Evolutionary conservation across 371 early-diverging fungal species (phyloP).

Genomic region (Mucor irregularis): DNA sequence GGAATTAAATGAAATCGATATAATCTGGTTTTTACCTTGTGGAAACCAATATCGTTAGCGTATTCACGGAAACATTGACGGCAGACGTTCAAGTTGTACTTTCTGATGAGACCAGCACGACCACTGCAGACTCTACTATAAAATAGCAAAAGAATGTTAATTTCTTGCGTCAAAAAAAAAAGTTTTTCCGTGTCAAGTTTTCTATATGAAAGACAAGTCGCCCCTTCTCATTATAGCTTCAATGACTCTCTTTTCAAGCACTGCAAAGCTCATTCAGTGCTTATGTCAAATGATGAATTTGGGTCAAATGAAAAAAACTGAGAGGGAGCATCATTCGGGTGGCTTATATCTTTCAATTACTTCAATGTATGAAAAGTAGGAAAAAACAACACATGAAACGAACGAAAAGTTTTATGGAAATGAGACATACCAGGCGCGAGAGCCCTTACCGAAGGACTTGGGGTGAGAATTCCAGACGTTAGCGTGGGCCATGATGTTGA

Average conservation of each 20-base stretch:
- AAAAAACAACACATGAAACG: too few relatives aligned
- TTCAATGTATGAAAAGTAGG: too few relatives aligned
- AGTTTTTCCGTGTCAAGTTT: not conserved
- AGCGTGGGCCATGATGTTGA: slow-evolving; percentile 86
- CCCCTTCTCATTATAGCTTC: too few relatives aligned
- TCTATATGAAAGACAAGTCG: too few relatives aligned
- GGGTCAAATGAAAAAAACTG: too few relatives aligned
- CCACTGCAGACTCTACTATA: slow-evolving; percentile 96
- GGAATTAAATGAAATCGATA: too few relatives aligned
- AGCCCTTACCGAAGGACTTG: slow-evolving; percentile 97
- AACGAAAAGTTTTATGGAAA: too few relatives aligned
- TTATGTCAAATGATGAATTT: too few relatives aligned
- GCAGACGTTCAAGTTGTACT: slow-evolving; percentile 99
- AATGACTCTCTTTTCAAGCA: too few relatives aligned
- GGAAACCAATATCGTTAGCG: slow-evolving; percentile 93
- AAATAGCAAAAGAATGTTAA: not conserved
- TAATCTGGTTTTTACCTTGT: slow-evolving; percentile 21
- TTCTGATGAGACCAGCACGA: slow-evolving; percentile 99
- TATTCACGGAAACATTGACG: slow-evolving; percentile 99
- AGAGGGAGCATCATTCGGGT: too few relatives aligned
- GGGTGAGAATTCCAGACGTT: slow-evolving; percentile 97
- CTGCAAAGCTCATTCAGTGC: too few relatives aligned
- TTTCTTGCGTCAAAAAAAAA: not conserved
- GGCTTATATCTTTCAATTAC: too few relatives aligned
- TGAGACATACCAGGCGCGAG: slow-evolving; percentile 88